Evolutionary conservation across 2,329 filamentous ascomycete species (phyloP).

Genomic region (Verticillium tricorpus): DNA sequence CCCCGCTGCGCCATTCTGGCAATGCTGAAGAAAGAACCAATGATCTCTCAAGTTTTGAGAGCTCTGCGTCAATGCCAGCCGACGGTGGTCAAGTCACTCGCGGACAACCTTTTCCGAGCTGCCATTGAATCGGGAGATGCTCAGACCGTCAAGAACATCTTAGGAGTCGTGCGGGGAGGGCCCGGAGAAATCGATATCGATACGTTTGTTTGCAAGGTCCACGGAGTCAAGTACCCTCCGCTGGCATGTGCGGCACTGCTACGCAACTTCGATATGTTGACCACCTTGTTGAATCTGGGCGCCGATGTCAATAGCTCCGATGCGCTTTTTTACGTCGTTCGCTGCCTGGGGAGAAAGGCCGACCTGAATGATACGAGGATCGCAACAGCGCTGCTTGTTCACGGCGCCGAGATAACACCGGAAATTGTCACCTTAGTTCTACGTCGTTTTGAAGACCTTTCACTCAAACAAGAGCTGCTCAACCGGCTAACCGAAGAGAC

Average conservation of each 20-base stretch:
- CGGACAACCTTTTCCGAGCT: neutral
- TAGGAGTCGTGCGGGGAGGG: neutral
- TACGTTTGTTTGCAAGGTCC: neutral
- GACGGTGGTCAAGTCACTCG: neutral
- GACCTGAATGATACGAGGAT: neutral
- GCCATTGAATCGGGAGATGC: neutral
- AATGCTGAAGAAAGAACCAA: neutral
- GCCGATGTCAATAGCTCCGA: neutral
- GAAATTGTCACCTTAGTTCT: rapidly evolving
- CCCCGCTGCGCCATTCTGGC: neutral
- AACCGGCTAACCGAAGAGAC: neutral
- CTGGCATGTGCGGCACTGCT: neutral
- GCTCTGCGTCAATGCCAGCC: neutral
- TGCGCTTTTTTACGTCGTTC: neutral
- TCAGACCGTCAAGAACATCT: neutral
- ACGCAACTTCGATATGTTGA: neutral
- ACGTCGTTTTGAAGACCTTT: neutral
- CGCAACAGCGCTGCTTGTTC: neutral
- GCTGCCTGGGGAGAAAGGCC: too few species aligned
- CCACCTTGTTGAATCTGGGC: neutral
- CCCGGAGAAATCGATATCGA: neutral
- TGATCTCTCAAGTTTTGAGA: neutral
- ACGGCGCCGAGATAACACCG: neutral
- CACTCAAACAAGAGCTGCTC: neutral
- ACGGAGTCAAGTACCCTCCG: neutral